phyloP scores from a whole-genome alignment of 768 basidiomycete genomes.

The Russula sp. region DNA sequence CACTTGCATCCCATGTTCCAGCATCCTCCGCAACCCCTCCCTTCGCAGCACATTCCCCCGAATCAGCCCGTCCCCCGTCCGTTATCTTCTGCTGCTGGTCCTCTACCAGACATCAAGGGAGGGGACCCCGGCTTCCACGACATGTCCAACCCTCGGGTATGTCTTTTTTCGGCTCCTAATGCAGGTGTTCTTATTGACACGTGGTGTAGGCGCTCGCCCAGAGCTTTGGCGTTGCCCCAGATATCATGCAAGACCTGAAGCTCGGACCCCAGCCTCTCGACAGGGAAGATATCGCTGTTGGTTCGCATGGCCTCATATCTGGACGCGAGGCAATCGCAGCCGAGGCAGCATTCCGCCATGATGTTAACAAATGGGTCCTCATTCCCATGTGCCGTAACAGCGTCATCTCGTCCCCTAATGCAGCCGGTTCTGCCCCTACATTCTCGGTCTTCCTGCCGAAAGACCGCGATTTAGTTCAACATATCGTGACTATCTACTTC shows the following conservation, averaged over 20 bases:
- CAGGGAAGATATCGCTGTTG: constrained; percentile 72
- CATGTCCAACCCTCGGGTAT: constrained; percentile 60
- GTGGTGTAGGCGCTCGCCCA: constrained; percentile 54
- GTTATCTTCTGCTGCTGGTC: constrained; percentile 22
- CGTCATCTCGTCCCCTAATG: constrained; percentile 20
- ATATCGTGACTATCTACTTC: constrained; percentile 68
- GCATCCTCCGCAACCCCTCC: constrained; percentile 35
- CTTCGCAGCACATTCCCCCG: constrained; percentile 34
- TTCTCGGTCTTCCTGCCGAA: constrained; percentile 68
- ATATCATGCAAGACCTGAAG: constrained; percentile 59
- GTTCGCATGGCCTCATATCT: constrained; percentile 60
- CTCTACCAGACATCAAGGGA: constrained; percentile 46
- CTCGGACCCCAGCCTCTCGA: constrained; percentile 42
- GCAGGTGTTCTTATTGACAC: constrained; percentile 11
- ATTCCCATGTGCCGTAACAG: constrained; percentile 46
- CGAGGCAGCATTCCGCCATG: constrained; percentile 50
- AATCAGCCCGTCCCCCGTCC: constrained; percentile 29
- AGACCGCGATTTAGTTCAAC: constrained; percentile 57
- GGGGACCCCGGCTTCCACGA: constrained; percentile 76
- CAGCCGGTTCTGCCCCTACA: constrained; percentile 28
- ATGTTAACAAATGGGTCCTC: constrained; percentile 53
- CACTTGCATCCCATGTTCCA: constrained; percentile 58
- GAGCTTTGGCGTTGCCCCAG: constrained; percentile 68
- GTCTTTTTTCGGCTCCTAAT: constrained; percentile 3
- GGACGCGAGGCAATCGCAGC: constrained; percentile 57